Base-by-base conservation (phyloP, 1,139 yeast genomes). In the Geotrichum klebahnii region DNA sequence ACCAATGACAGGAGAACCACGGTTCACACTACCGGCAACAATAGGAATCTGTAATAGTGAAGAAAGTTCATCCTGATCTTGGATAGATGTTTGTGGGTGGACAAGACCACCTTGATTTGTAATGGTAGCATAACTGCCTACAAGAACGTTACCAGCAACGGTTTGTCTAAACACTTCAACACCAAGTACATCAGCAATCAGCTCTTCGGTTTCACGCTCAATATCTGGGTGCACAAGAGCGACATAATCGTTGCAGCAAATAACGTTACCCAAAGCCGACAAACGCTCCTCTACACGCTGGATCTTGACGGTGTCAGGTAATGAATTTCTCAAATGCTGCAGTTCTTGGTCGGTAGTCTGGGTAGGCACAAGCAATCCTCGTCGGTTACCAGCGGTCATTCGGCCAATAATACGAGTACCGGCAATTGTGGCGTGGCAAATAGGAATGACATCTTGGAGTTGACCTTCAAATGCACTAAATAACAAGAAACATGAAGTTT, bases 161-260 rank as follows among this genome's bases (percentile, higher is more conserved):
- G 98, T 94, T 73, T 92, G 98, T 74, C 98, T 84, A 79, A 94
- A 94, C 39, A 94, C 99, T 72, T 94, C 99, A 48, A 94, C 99
- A 54, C 98, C 98, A 56, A 94, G 77, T n/a, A 90, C 96, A 71
- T 94, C 99, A 44, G 98, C 96, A 66, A 94, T 94, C 63, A 94
- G 76, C 73, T 94, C 99, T 74, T 94, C 99, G 48, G 98, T 94
- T 72, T 94, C 99, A 67, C 98, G 83, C 75, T 94, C 98, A 59
- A 94, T 88, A 73, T 94, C 99, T 48, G 99, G 99, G 70, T 94
- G 99, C 48, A 94, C 98, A 58, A 94, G 77, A 3, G 99, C 99
- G 61, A 94, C 98, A 68, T 94, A 94, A 71, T 94, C 99, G 72
- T 94, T 94, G 74, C 98, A 92, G 71, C 98, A 92, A 65, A 94